Evolutionary conservation across 192 early-diverging fungal species (phyloP).

Genomic region (Phycomyces blakesleeanus): DNA sequence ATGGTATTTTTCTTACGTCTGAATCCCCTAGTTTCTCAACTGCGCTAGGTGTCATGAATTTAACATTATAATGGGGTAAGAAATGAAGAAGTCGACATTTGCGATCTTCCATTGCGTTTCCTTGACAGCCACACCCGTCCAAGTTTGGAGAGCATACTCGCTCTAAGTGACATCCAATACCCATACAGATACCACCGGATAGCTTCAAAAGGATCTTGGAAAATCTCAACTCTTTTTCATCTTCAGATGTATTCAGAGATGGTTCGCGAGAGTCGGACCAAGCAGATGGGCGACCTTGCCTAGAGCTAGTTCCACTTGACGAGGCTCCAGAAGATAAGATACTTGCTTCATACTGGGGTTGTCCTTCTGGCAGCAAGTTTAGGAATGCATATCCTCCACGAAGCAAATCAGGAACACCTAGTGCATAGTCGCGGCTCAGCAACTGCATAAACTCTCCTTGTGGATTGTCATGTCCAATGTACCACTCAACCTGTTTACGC

Average conservation of each 20-base stretch:
- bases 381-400: slow-evolving; percentile 27
- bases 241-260: not conserved
- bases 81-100: slow-evolving; percentile 35
- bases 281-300: no score
- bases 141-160: slow-evolving; percentile 25
- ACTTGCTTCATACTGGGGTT: not conserved
- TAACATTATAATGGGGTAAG: slow-evolving; percentile 41
- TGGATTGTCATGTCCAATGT: slow-evolving; percentile 35
- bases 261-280: no score
- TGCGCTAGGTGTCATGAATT: slow-evolving; percentile 29
- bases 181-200: slow-evolving; percentile 41
- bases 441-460: slow-evolving; percentile 42
- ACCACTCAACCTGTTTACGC: slow-evolving; percentile 31
- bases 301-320: no score
- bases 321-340: not conserved
- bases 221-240: slow-evolving; percentile 14
- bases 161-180: slow-evolving; percentile 41
- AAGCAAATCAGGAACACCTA: slow-evolving; percentile 42
- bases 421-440: slow-evolving; percentile 34
- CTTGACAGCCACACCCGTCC: slow-evolving; percentile 12
- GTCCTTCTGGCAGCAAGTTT: slow-evolving; percentile 10
- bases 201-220: slow-evolving; percentile 35
- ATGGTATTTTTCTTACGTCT: slow-evolving; percentile 32
- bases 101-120: not conserved
- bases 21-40: slow-evolving; percentile 12